Evolutionary conservation across 2,329 filamentous ascomycete genomes (phyloP), one percentile per base, ranked within the genome.

Genomic region (Arthroderma sp.): DNA sequence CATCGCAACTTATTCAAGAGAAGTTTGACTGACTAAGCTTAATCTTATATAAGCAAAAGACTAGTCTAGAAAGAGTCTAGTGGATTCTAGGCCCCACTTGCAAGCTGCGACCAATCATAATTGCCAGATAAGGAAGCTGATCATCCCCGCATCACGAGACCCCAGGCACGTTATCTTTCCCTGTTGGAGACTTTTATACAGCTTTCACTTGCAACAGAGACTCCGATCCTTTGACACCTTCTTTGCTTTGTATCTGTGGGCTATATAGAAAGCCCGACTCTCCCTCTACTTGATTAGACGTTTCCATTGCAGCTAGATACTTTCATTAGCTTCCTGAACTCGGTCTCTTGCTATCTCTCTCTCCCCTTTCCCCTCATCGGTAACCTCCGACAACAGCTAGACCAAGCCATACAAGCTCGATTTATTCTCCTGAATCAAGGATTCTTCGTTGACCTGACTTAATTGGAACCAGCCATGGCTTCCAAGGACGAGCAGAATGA

Each of bases 141-240:
- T 51, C 4, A 8, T 33, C 47, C 47, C 47, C 47, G 47, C 47
- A 51, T 51, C 47, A 51, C 47, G 47, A 51, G 47, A 51, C 47
- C 44, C 23, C 23, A 19, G 44, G 11, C 6, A 33, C 44, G 39
- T 43, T 43, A 43, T 17, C 39, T 23, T 2, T 17, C 17, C 1
- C 7, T 43, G 39, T 17, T n/a, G 41, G 41, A 9, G 3, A 47
- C 21, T 47, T 47, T 19, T 47, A 15, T 25, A 23, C 23, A 51
- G 47, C 25, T 31, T 51, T n/a, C 47, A 51, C 25, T 25, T 33
- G 15, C 28, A 17, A 25, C 47, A n/a, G 7, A 7, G 15, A 31
- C 47, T 17, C 6, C 23, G 11, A 15, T 47, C 21, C 41, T 25
- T 47, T 47, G 21, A 23, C 21, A 33, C 15, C 47, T 9, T n/a